Base-by-base conservation (phyloP, 441 rosid genomes). In the Theobroma grandiflorum region DNA sequence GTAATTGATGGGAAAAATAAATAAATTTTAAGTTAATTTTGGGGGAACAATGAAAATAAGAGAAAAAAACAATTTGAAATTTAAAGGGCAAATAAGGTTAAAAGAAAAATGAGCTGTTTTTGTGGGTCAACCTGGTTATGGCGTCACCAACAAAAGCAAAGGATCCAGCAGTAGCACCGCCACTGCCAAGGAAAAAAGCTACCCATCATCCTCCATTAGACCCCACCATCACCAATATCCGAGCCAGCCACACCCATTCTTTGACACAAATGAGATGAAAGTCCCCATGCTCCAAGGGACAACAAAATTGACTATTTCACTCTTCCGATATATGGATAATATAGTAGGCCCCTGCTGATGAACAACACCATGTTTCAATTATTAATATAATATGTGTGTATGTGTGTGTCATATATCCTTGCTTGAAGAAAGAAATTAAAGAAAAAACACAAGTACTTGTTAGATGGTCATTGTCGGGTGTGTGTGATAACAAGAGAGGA, bases 81-180 rank as follows among this genome's bases (percentile, higher is more conserved):
- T 31, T 64, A 38, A 7, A 0, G 11, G 61, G 14, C n/a, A 40
- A n/a, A 16, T 26, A 7, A 4, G 12, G 11, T 68, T 61, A 12
- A 43, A 14, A 52, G 26, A 43, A 10, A 50, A 15, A 4, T 14
- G 33, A 4, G 8, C 1, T n/a, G 0, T 64, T 37, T 49, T 20
- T 53, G 76, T 33, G 67, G 79, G 75, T 47, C 45, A 20, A 45
- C 10, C 8, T 31, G 15, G 72, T 8, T 47, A 79, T 82, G 85
- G 82, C 82, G 86, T 85, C 86, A 81, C 59, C 84, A 81, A 65
- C 86, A 85, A 76, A 85, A 84, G 89, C 71, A 58, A 26, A 26
- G 31, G 31, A 26, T 26, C 31, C 31, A 26, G 31, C n/a, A n/a
- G n/a, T n/a, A n/a, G n/a, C 31, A 55, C n/a, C 75, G 72, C 61